Conservation (phyloP, 352 stramenopile species). For the Hyaloperonospora brassicae region DNA sequence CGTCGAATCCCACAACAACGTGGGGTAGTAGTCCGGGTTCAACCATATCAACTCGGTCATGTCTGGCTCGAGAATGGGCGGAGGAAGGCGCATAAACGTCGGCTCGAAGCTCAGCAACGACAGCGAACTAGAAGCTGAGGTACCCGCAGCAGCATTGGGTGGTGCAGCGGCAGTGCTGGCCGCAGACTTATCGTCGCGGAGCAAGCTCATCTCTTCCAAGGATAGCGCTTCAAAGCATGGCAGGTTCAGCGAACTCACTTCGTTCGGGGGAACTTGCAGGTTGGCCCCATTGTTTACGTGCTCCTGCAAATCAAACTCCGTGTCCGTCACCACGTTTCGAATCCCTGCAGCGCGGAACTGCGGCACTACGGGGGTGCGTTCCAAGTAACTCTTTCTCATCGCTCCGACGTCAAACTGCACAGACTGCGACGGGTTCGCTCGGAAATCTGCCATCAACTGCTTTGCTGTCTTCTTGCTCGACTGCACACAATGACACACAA, state of each 20-base stretch:
- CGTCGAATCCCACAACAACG: constrained; percentile 84
- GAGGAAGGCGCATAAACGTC: constrained; percentile 79
- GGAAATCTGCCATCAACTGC: constrained; percentile 55
- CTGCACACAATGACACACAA: constrained; percentile 15
- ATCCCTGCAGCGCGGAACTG: constrained; percentile 73
- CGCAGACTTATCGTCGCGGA: constrained; percentile 24
- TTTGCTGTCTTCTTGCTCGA: constrained; percentile 70
- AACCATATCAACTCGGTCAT: constrained; percentile 89
- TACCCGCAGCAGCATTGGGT: constrained; percentile 20
- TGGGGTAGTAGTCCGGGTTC: constrained; percentile 88
- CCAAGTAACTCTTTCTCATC: constrained; percentile 57
- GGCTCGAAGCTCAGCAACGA: constrained; percentile 85
- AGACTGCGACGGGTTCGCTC: constrained; percentile 36
- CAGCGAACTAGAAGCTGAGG: constrained; percentile 36
- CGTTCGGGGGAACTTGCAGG: constrained; percentile 54
- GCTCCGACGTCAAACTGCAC: constrained; percentile 58
- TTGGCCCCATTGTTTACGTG: constrained; percentile 76
- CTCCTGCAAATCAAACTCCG: constrained; percentile 74
- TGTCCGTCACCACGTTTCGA: constrained; percentile 72
- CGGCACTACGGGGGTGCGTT: constrained; percentile 66
- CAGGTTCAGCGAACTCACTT: constrained; percentile 60
- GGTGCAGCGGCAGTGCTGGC: constrained; percentile 20
- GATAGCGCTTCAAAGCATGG: constrained; percentile 66
- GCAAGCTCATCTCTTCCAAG: constrained; percentile 62
- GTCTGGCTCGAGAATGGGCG: constrained; percentile 79